Conservation (phyloP, 768 basidiomycete genomes). For the Crepidotus variabilis region DNA sequence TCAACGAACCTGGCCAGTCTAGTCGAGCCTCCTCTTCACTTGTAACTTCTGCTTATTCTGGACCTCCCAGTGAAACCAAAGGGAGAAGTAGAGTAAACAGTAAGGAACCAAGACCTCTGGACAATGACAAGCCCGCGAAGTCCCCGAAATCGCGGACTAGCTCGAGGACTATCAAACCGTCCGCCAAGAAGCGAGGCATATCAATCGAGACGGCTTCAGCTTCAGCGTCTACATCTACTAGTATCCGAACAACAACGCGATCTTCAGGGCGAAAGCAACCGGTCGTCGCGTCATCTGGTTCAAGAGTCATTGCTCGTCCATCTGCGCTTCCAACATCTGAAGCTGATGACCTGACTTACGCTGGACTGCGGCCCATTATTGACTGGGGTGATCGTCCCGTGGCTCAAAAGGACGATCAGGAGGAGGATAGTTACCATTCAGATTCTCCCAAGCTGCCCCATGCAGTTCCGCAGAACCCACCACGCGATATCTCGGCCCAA, state of each 20-base stretch:
- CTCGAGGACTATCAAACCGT: background rate
- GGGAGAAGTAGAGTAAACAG: background rate
- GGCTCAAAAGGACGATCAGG: slow-evolving; percentile 11
- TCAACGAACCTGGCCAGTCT: slow-evolving; percentile 29
- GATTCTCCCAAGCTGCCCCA: slow-evolving; percentile 5
- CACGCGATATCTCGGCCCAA: background rate
- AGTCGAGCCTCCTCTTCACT: background rate
- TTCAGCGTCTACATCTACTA: background rate
- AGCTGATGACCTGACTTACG: background rate
- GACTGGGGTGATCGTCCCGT: slow-evolving; percentile 13
- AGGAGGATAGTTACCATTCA: slow-evolving; percentile 7
- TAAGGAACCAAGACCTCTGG: too few species aligned
- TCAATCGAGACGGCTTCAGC: background rate
- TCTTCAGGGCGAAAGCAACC: background rate
- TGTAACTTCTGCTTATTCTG: background rate
- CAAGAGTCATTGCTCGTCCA: slow-evolving; percentile 3
- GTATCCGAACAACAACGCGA: background rate
- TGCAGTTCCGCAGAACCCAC: background rate
- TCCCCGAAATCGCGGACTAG: background rate
- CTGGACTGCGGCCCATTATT: slow-evolving; percentile 14
- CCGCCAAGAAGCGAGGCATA: background rate
- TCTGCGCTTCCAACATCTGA: slow-evolving; percentile 7
- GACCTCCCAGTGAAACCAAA: background rate
- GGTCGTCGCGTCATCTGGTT: slow-evolving; percentile 1
- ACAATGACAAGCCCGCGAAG: background rate